A percentile compares a stretch with the other conserved stretches of the same genome.
These are phyloP conservation scores for Diaporthe velutina DNA, from an alignment of 2,329 filamentous ascomycete species.

Conservation along the genomic window DNA sequence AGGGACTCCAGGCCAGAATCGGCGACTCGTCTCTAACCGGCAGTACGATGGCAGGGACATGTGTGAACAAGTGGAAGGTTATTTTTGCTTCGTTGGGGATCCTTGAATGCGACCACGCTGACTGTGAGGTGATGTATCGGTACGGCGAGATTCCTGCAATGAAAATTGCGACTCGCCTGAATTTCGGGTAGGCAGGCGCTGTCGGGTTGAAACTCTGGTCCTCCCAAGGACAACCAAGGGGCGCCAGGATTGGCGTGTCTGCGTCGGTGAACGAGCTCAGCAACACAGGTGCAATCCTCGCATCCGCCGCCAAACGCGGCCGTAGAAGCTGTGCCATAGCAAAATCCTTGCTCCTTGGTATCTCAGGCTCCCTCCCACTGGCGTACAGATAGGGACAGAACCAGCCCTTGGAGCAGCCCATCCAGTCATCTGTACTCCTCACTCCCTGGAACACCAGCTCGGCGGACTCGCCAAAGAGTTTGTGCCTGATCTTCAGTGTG, in stretches of 20 bases:
- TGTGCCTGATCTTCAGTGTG: slow-evolving; percentile 41
- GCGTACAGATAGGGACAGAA: slow-evolving; percentile 43
- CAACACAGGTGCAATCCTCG: slow-evolving; percentile 40
- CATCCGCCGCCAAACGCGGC: slow-evolving; percentile 40
- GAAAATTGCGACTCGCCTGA: slow-evolving; percentile 40
- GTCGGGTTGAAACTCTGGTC: slow-evolving; percentile 30
- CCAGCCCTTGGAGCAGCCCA: slow-evolving; percentile 42
- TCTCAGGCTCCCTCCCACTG: slow-evolving; percentile 39
- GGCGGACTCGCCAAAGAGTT: slow-evolving; percentile 42
- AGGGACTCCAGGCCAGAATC: slow-evolving; percentile 41
- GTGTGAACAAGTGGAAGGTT: slow-evolving; percentile 41
- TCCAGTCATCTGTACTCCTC: slow-evolving; percentile 33
- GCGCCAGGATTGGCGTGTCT: slow-evolving; percentile 40
- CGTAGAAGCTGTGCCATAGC: slow-evolving; percentile 40
- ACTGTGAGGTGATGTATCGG: slow-evolving; percentile 38
- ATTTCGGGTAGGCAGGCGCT: slow-evolving; percentile 34
- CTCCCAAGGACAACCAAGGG: slow-evolving; percentile 34
- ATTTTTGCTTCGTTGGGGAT: slow-evolving; percentile 41
- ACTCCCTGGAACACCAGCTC: slow-evolving; percentile 40
- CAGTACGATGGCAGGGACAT: slow-evolving; percentile 41
- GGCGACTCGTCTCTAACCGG: slow-evolving; percentile 40
- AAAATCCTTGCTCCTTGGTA: slow-evolving; percentile 41
- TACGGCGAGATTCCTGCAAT: slow-evolving; percentile 42
- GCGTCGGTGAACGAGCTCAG: slow-evolving; percentile 37
- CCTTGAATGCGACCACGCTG: slow-evolving; percentile 41